phyloP scores from a whole-genome alignment of 495 filamentous ascomycete genomes.

The Entonaema liquescens region DNA sequence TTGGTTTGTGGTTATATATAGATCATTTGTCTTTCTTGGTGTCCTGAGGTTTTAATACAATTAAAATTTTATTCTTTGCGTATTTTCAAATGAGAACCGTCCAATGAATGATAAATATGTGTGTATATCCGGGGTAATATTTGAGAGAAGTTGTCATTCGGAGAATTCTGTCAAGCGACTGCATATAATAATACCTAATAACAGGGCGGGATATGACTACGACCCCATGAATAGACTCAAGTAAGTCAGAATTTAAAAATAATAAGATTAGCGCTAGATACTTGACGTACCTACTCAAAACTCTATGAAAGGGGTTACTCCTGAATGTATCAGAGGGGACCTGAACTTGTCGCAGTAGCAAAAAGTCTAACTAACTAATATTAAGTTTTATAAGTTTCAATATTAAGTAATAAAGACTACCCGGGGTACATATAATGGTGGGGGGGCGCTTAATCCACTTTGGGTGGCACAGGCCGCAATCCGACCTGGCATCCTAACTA shows the following conservation, averaged over 20 bases:
- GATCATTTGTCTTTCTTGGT: not conserved
- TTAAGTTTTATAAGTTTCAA: not conserved
- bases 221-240: not conserved
- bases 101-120: too few relatives aligned
- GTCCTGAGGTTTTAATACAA: not conserved
- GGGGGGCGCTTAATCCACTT: too few relatives aligned
- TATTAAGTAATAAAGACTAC: not conserved
- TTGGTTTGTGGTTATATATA: not conserved
- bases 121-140: not conserved
- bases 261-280: not conserved
- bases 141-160: not conserved
- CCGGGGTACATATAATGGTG: not conserved
- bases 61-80: too few relatives aligned
- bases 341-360: not conserved
- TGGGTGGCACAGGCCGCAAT: conserved; percentile 28
- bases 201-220: too few relatives aligned
- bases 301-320: not conserved
- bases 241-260: not conserved
- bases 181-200: not conserved
- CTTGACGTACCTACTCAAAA: not conserved
- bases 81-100: too few relatives aligned
- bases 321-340: conserved; percentile 1
- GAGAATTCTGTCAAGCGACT: not conserved
- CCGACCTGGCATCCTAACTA: conserved; percentile 22
- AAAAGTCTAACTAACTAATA: not conserved